Conservation (phyloP, 768 basidiomycete species). For the Thelephora aurantiotincta region DNA sequence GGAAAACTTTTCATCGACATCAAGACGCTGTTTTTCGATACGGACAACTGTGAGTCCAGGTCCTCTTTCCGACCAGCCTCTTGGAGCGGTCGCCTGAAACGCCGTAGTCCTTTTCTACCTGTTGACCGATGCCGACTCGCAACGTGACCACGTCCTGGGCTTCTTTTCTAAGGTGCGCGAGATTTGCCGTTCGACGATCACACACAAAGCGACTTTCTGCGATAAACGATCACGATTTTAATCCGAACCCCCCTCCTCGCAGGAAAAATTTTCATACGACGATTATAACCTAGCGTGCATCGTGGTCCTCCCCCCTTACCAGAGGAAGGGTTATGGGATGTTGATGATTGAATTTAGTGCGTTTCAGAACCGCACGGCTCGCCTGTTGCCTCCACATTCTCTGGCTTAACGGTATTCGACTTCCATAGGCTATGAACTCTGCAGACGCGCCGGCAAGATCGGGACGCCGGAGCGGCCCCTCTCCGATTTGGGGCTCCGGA, state of each 20-base stretch:
- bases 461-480: slow-evolving; percentile 93
- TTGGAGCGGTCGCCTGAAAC: slow-evolving; percentile 1
- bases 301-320: slow-evolving; percentile 87
- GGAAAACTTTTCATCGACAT: slow-evolving; percentile 99
- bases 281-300: slow-evolving; percentile 97
- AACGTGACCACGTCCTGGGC: slow-evolving; percentile 67
- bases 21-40: slow-evolving; percentile 89
- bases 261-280: slow-evolving; percentile 94
- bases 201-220: neutral
- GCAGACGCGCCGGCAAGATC: slow-evolving; percentile 59
- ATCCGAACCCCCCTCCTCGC: slow-evolving; percentile 1
- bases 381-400: neutral
- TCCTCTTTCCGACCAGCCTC: neutral
- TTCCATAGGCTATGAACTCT: slow-evolving; percentile 77
- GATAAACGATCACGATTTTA: neutral
- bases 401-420: neutral
- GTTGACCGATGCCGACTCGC: slow-evolving; percentile 70
- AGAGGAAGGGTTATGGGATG: slow-evolving; percentile 82
- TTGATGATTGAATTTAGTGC: slow-evolving; percentile 96
- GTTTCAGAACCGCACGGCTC: slow-evolving; percentile 13
- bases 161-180: slow-evolving; percentile 56
- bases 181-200: neutral
- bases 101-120: slow-evolving; percentile 78
- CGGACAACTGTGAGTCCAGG: slow-evolving; percentile 58
- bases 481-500: slow-evolving; percentile 82